phyloP scores from a whole-genome alignment of 208 protist genomes.

The Kentomonas sorsogonicus region DNA sequence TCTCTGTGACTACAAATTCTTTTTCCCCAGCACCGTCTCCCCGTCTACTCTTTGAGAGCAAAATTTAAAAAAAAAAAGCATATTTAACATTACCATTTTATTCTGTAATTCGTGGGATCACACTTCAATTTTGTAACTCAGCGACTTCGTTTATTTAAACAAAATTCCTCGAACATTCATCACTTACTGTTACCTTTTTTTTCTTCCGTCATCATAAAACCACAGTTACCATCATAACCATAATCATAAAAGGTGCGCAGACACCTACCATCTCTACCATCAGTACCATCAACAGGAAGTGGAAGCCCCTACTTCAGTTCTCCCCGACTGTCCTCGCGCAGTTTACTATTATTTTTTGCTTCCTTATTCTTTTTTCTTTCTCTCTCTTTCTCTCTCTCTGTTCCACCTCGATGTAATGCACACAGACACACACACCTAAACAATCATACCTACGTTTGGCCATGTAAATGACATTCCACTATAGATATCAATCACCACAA shows the following conservation, averaged over 20 bases:
- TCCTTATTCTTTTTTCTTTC: slow-evolving; percentile 4
- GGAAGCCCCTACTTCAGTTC: not conserved
- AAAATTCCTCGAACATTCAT: not conserved
- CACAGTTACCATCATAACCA: not conserved
- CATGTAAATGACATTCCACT: too few relatives aligned
- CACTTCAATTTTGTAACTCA: too few relatives aligned
- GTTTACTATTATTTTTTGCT: slow-evolving; percentile 3
- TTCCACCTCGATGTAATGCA: not conserved
- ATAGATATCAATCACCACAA: too few relatives aligned
- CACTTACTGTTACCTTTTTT: slow-evolving; percentile 2
- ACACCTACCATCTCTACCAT: not conserved
- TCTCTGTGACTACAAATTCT: too few relatives aligned
- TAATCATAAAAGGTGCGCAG: not conserved
- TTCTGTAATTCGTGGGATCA: too few relatives aligned
- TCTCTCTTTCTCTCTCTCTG: not conserved
- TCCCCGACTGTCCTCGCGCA: not conserved
- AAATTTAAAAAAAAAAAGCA: slow-evolving; percentile 2
- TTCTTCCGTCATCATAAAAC: slow-evolving; percentile 3
- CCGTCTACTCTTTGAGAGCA: too few relatives aligned
- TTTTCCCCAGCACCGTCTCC: too few relatives aligned
- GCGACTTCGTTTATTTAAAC: not conserved
- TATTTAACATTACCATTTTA: too few relatives aligned
- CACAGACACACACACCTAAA: not conserved
- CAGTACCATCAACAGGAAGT: too few relatives aligned
- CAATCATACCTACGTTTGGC: not conserved